Percentiles rank a stretch among this genome's conserved stretches.
phyloP scores from a whole-genome alignment of 768 basidiomycete species.

The Arthromyces matolae region DNA sequence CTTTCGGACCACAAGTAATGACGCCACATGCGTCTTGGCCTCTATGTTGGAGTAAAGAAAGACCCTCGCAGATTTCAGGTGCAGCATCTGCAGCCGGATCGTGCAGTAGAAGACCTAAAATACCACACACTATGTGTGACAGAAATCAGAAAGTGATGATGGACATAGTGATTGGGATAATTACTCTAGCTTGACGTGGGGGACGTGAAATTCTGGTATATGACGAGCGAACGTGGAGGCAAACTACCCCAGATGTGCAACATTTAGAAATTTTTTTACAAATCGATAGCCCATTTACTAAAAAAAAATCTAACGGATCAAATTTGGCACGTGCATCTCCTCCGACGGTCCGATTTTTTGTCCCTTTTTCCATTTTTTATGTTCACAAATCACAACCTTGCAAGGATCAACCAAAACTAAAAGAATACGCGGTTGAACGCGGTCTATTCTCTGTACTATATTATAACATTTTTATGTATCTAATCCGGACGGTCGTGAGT shows the following conservation, averaged over 20 bases:
- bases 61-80: conserved; percentile 87
- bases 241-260: conserved; percentile 2
- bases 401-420: background rate
- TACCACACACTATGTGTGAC: conserved; percentile 74
- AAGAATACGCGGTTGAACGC: conserved; percentile 73
- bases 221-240: conserved; percentile 13
- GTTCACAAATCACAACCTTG: background rate
- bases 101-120: conserved; percentile 82
- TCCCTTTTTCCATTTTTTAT: background rate
- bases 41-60: conserved; percentile 93
- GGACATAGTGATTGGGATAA: background rate
- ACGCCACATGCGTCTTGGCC: conserved; percentile 99
- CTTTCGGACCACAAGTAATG: conserved; percentile 92
- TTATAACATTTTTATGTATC: conserved; percentile 31
- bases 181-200: conserved; percentile 7
- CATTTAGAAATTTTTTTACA: conserved; percentile 25
- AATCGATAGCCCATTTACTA: conserved; percentile 21
- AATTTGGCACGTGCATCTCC: conserved; percentile 3
- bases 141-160: conserved; percentile 11
- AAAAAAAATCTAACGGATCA: conserved; percentile 11
- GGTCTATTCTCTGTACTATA: conserved; percentile 48
- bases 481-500: conserved; percentile 18
- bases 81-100: conserved; percentile 75
- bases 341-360: background rate
- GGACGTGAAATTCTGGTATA: background rate